These are phyloP conservation scores for Penicillium sp. DNA, from an alignment of 2,329 filamentous ascomycete genomes.

Conservation along the genomic window DNA sequence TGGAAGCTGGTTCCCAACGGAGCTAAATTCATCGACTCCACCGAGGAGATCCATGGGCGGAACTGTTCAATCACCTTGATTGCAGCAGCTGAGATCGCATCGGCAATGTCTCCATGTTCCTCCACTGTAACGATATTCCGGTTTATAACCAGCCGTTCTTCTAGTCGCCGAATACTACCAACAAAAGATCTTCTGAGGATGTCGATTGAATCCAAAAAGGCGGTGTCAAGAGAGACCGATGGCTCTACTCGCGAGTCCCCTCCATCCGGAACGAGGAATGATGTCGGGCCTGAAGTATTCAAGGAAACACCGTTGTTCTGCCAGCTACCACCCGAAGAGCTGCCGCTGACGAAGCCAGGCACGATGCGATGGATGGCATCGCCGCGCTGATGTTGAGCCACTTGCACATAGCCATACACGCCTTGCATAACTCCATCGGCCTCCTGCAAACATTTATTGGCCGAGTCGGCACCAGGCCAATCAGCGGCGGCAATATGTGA, in stretches of 20 bases:
- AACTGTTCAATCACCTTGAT: slow-evolving; percentile 78
- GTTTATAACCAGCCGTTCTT: slow-evolving; percentile 67
- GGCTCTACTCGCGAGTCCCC: slow-evolving; percentile 66
- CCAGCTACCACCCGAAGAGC: slow-evolving; percentile 77
- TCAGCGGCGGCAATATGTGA: slow-evolving; percentile 95
- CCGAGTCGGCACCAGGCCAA: slow-evolving; percentile 86
- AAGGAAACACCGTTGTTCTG: slow-evolving; percentile 55
- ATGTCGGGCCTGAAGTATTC: slow-evolving; percentile 55
- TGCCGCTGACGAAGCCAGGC: slow-evolving; percentile 85
- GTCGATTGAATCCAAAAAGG: slow-evolving; percentile 71
- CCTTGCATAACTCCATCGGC: slow-evolving; percentile 92
- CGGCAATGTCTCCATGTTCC: slow-evolving; percentile 70
- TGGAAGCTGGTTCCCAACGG: slow-evolving; percentile 68
- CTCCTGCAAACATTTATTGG: slow-evolving; percentile 90
- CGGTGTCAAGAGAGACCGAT: slow-evolving; percentile 62
- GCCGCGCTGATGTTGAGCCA: slow-evolving; percentile 83
- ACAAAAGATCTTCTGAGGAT: slow-evolving; percentile 76
- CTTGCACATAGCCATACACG: slow-evolving; percentile 92
- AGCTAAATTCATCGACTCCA: slow-evolving; percentile 85
- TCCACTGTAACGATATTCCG: slow-evolving; percentile 74
- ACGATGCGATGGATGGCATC: slow-evolving; percentile 88
- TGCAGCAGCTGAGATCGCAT: slow-evolving; percentile 69
- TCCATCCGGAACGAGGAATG: slow-evolving; percentile 78
- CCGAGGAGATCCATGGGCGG: slow-evolving; percentile 75
- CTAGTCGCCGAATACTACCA: slow-evolving; percentile 75